phyloP scores from a whole-genome alignment of 306 rosid genomes.

The Hippophae rhamnoides region DNA sequence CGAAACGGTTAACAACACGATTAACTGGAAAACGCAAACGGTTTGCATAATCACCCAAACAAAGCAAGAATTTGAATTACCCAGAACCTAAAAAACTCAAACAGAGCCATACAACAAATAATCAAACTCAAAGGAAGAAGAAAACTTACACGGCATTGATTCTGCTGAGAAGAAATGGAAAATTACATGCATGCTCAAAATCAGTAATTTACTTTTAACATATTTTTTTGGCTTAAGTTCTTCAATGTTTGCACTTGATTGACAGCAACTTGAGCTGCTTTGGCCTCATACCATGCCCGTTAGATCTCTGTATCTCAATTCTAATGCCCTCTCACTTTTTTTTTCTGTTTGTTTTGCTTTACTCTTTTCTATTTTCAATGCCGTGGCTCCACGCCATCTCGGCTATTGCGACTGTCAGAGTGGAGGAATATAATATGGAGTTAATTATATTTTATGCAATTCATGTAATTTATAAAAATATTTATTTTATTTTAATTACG shows the following conservation, averaged over 20 bases:
- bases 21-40: not conserved
- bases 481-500: no score
- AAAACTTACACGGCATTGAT: not conserved
- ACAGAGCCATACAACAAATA: slow-evolving; percentile 1
- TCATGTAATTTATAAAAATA: no score
- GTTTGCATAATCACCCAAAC: not conserved
- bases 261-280: slow-evolving; percentile 35
- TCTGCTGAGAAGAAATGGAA: not conserved
- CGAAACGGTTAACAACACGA: slow-evolving; percentile 17
- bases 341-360: slow-evolving; percentile 20
- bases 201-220: slow-evolving; percentile 28
- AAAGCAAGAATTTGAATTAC: not conserved
- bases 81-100: slow-evolving; percentile 5
- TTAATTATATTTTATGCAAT: no score
- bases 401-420: no score
- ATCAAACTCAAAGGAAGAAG: not conserved
- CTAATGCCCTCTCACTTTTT: slow-evolving; percentile 2
- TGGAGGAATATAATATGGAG: no score
- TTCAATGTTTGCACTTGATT: slow-evolving; percentile 9
- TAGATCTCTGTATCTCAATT: slow-evolving; percentile 28
- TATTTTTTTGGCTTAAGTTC: not conserved
- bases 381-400: no score
- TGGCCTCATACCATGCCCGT: slow-evolving; percentile 52
- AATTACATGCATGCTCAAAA: not conserved
- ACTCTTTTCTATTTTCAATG: slow-evolving; percentile 17